Base-by-base conservation (phyloP, 1,139 yeast genomes). In the Yamadazyma spencermartinsiae region DNA sequence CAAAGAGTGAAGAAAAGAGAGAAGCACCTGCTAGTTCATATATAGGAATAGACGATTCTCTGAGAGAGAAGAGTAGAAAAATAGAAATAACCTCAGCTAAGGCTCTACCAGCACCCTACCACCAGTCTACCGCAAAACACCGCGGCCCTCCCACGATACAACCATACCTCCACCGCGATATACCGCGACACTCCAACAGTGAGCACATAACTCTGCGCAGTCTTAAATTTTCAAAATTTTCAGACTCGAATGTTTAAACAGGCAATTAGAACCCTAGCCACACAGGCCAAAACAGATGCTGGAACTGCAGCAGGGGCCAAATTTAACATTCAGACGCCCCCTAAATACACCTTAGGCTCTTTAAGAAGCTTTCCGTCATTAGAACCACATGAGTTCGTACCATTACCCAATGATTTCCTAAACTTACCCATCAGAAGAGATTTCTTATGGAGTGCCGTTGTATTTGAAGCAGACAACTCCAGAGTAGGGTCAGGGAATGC, bases 401-500 rank as follows among this genome's bases (percentile, higher is more conserved):
- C 97, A 17, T 80, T 89, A 28, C 86, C 95, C 30, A 63, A 83
- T 4, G 57, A 71, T 16, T 74, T 89, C 35, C 68, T 92, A 39
- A 82, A 82, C 42, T 71, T 75, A 25, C 95, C 96, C 29, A 61
- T 86, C 42, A 82, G 98, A 65, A 81, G 96, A 63, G 99, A 92
- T 63, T 63, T 90, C 25, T 74, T 92, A 46, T 92, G 98, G 97
- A 80, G 83, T 56, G 96, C 98, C 1, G 97, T 87, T 14, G 87
- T 87, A 2, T 88, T 74, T 68, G 99, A 92, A 68, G 86, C 92
- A 31, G 97, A 94, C 56, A 80, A 79, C 45, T 82, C 82, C 48
- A 80, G 98, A 62, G 96, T 87, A 10, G 97, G 97, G 31, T 76
- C 97, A 0, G 82, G 89, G 2, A 83, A 84, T 57, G 94, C 92